These are phyloP conservation scores for Cystobasidium ongulense DNA, from an alignment of 768 basidiomycete genomes.

Conservation along the genomic window DNA sequence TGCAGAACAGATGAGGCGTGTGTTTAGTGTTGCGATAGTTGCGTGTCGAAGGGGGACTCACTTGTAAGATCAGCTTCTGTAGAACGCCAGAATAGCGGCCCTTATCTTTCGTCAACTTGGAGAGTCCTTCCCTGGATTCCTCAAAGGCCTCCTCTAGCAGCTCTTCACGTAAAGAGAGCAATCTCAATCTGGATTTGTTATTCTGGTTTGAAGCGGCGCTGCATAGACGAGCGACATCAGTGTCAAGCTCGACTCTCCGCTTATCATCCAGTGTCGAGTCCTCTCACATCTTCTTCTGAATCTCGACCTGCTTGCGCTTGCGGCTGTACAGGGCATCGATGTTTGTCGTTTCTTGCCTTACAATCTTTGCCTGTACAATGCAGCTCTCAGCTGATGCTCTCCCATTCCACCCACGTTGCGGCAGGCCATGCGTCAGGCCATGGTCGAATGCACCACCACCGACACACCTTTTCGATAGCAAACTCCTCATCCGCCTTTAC, in stretches of 20 bases:
- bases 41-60: conserved; percentile 37
- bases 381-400: neutral
- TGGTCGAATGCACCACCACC: neutral
- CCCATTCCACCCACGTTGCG: neutral
- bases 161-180: conserved; percentile 85
- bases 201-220: conserved; percentile 93
- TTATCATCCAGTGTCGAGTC: neutral
- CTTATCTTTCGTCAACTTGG: conserved; percentile 58
- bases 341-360: conserved; percentile 87
- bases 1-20: conserved; percentile 34
- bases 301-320: conserved; percentile 86
- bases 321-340: conserved; percentile 93
- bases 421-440: too few species aligned
- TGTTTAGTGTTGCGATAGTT: neutral
- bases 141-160: conserved; percentile 80
- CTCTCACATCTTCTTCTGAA: conserved; percentile 89
- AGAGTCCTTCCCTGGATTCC: conserved; percentile 58
- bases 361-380: conserved; percentile 72
- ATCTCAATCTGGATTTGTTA: conserved; percentile 84
- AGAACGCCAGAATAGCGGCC: conserved; percentile 72
- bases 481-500: conserved; percentile 99
- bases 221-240: neutral
- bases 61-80: conserved; percentile 72
- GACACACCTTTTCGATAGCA: conserved; percentile 81
- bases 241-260: neutral